These are phyloP conservation scores for Populus hybrid DNA, from an alignment of 441 rosid species.

Conservation along the genomic window DNA sequence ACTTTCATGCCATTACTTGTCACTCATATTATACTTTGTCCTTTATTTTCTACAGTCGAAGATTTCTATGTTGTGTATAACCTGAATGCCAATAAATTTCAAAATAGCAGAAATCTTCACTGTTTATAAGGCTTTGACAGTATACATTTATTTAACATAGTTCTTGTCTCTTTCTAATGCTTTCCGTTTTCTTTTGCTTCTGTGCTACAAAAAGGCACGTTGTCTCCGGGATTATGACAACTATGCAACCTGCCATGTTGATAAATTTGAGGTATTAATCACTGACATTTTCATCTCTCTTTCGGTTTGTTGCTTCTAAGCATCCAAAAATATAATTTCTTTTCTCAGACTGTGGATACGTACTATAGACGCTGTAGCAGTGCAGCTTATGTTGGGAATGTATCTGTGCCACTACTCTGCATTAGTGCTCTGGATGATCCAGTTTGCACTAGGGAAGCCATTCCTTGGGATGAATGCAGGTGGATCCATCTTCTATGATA, in stretches of 20 bases:
- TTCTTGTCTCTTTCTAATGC: conserved; percentile 11
- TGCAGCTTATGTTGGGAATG: conserved; percentile 49
- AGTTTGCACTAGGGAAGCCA: conserved; percentile 82
- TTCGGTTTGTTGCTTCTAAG: conserved; percentile 4
- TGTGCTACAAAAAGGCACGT: conserved; percentile 54
- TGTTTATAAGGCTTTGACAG: background rate
- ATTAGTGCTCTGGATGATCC: conserved; percentile 92
- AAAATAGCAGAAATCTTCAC: background rate
- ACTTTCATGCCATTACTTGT: background rate
- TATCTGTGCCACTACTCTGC: conserved; percentile 77
- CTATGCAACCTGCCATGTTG: conserved; percentile 73
- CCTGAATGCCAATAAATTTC: background rate
- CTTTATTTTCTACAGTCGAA: background rate
- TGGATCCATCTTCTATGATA: conserved; percentile 20
- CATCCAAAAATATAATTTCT: conserved; percentile 13
- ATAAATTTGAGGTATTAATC: conserved; percentile 69
- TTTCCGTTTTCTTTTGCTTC: conserved; percentile 14
- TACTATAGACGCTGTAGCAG: conserved; percentile 83
- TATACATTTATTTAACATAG: background rate
- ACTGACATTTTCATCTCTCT: conserved; percentile 11
- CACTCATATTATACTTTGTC: background rate
- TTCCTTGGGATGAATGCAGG: conserved; percentile 99
- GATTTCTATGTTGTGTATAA: background rate
- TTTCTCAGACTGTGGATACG: conserved; percentile 78
- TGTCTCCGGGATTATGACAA: conserved; percentile 83